Evolutionary conservation across 169 alveolate species (phyloP), one percentile per base, ranked within the genome.

Genomic region (Plasmodium fragile): DNA sequence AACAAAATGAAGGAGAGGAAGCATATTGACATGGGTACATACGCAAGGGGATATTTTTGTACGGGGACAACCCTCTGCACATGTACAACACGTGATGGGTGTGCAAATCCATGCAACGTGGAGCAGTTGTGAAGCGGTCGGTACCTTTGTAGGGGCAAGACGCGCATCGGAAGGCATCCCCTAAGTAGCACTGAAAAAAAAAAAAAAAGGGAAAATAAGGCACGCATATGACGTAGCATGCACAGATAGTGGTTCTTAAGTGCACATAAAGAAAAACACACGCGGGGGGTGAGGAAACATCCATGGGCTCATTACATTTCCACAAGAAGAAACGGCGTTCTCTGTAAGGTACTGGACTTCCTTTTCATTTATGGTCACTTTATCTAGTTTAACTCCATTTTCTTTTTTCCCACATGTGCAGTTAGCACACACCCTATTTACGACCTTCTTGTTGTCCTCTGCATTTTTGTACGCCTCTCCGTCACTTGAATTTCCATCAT

Each of bases 121-220:
- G 45, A 81, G n/a, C n/a, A 65, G 30, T 7, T 65, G n/a, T 65
- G 75, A 65, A 3, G 16, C n/a, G 30, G 16, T 65, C 13, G 41
- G 77, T 6, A 87, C 93, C 93, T 87, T 87, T 87, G 41, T 87
- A 87, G 11, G 93, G 93, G 39, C 93, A 87, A 13, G 93, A 87
- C n/a, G 89, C 93, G 45, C 93, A 87, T 52, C 93, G 59, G 53
- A 87, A 87, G 10, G 93, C 93, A 22, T 87, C 93, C n/a, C 93
- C 93, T 11, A 87, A 39, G 25, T 87, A 87, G 55, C 93, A 87
- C 93, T 87, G 70, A 6, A n/a, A 34, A 30, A 22, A 43, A 5
- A n/a, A 32, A 28, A 22, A 43, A 22, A 22, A 53, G 73, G 49
- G 49, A 8, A 30, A 25, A 28, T 13, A 2, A 43, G 13, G 45